Conservation (phyloP, 495 filamentous ascomycete genomes). For the Hypoxylon lienhwacheense region DNA sequence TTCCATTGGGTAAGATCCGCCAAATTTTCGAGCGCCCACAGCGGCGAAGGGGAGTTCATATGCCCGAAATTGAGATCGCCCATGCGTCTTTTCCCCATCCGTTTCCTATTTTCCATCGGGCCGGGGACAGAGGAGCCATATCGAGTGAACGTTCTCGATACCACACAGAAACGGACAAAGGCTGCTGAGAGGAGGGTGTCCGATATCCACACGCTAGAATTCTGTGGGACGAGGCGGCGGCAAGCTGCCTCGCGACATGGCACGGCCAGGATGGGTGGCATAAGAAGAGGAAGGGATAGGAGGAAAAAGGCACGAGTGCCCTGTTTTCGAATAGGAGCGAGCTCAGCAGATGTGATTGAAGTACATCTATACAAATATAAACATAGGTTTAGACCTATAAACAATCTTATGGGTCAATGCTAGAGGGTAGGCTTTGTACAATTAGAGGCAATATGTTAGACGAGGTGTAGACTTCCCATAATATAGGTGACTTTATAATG, state of each 20-base stretch:
- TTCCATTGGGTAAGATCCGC: slow-evolving; percentile 50
- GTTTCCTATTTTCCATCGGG: slow-evolving; percentile 55
- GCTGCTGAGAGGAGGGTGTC: slow-evolving; percentile 44
- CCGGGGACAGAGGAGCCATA: slow-evolving; percentile 44
- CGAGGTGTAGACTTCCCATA: neutral
- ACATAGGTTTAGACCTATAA: no score
- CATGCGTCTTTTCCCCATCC: slow-evolving; percentile 56
- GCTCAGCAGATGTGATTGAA: neutral
- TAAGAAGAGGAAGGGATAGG: slow-evolving; percentile 23
- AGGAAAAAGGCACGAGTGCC: neutral
- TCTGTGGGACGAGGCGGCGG: slow-evolving; percentile 36
- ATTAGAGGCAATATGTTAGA: neutral
- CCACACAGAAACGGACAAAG: slow-evolving; percentile 46
- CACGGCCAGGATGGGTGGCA: slow-evolving; percentile 42
- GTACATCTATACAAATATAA: neutral
- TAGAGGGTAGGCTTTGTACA: no score
- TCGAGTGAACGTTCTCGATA: slow-evolving; percentile 28
- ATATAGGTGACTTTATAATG: no score
- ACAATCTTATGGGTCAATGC: no score
- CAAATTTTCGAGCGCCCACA: slow-evolving; percentile 46
- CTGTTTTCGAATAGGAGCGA: slow-evolving; percentile 5
- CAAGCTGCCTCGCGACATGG: slow-evolving; percentile 48
- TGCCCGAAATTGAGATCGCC: slow-evolving; percentile 45
- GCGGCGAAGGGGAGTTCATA: slow-evolving; percentile 38
- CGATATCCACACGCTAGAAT: slow-evolving; percentile 49